Conservation (phyloP, 1,139 yeast genomes). For the Hyphopichia khmerensis region DNA sequence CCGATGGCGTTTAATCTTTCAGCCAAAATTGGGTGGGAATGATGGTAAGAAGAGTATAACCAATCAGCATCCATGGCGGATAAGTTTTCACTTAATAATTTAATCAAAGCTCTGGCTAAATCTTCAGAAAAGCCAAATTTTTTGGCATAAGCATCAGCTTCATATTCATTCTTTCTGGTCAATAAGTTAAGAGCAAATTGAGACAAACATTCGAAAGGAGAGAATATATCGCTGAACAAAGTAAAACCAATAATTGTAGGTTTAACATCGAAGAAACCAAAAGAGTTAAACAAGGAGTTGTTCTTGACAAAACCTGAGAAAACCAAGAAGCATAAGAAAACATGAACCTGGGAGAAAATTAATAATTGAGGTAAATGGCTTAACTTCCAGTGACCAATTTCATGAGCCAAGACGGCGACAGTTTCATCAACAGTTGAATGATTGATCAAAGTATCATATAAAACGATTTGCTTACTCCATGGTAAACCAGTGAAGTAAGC, state of each 20-base stretch:
- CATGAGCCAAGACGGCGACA: conserved; percentile 94
- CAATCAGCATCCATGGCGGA: conserved; percentile 85
- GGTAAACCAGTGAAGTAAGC: conserved; percentile 96
- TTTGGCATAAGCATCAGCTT: conserved; percentile 87
- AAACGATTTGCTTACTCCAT: conserved; percentile 93
- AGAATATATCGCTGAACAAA: conserved; percentile 69
- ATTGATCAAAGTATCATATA: conserved; percentile 85
- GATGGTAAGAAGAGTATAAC: conserved; percentile 83
- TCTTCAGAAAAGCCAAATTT: conserved; percentile 68
- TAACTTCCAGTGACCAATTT: conserved; percentile 95
- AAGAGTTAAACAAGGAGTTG: conserved; percentile 69
- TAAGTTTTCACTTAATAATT: conserved; percentile 75
- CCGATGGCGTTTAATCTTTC: conserved; percentile 82
- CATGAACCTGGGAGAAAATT: conserved; percentile 60
- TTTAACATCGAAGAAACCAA: conserved; percentile 65
- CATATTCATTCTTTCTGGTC: conserved; percentile 84
- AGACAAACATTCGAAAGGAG: conserved; percentile 71
- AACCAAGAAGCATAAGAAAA: conserved; percentile 62
- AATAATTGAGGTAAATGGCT: conserved; percentile 79
- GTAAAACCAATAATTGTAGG: conserved; percentile 82
- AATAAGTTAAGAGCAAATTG: conserved; percentile 67
- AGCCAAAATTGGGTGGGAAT: conserved; percentile 86
- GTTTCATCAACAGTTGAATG: conserved; percentile 77
- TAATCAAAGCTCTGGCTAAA: conserved; percentile 71
- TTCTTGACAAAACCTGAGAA: conserved; percentile 82